Evolutionary conservation across 2,329 filamentous ascomycete species (phyloP).

Genomic region (Penicillium freii): DNA sequence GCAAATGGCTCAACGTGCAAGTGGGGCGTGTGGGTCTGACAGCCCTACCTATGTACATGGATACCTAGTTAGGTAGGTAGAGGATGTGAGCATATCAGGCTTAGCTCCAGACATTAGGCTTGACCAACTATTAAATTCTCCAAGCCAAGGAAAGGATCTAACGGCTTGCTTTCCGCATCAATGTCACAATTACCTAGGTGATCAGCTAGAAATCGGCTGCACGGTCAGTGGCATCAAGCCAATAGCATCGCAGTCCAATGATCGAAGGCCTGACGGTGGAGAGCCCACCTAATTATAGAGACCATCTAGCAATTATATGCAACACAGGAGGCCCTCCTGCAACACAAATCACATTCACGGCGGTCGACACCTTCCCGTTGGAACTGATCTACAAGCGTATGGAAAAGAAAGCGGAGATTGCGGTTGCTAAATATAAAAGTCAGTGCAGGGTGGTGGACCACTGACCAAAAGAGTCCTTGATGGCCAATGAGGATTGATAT

Average conservation of each 20-base stretch:
- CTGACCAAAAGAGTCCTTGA: background rate
- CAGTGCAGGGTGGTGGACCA: background rate
- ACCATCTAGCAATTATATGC: background rate
- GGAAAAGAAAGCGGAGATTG: background rate
- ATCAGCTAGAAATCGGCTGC: background rate
- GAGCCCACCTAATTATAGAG: background rate
- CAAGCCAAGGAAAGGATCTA: background rate
- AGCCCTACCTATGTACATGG: background rate
- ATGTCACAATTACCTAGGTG: background rate
- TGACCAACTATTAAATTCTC: background rate
- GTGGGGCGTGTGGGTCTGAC: background rate
- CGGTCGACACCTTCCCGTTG: background rate
- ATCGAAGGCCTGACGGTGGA: background rate
- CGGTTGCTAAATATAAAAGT: background rate
- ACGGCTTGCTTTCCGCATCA: background rate
- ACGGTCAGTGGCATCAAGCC: background rate
- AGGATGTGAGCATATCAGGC: background rate
- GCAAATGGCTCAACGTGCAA: background rate
- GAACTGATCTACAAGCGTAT: background rate
- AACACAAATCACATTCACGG: background rate
- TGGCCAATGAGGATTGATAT: background rate
- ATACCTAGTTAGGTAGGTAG: background rate
- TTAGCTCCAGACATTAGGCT: background rate
- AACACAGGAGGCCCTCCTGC: background rate
- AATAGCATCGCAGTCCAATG: background rate